Evolutionary conservation across 441 rosid genomes (phyloP).

Genomic region (Isatis lusitanica): DNA sequence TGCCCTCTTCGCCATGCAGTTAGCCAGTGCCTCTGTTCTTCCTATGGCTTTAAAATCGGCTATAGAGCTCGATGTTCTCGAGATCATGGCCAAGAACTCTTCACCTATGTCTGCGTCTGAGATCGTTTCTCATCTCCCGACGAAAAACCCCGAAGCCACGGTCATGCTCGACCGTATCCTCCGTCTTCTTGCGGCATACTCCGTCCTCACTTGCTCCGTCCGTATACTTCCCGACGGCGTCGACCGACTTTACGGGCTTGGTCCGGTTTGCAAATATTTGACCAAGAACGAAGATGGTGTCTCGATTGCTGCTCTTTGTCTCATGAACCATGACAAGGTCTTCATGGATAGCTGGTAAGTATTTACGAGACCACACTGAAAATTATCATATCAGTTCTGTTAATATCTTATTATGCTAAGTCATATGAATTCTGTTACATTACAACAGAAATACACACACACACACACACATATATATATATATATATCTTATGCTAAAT

Average conservation of each 20-base stretch:
- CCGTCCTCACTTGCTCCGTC: conserved; percentile 51
- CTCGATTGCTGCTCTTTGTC: conserved; percentile 52
- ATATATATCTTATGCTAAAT: no score
- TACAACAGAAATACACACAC: background rate
- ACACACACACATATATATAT: background rate
- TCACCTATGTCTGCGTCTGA: conserved; percentile 39
- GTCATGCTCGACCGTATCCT: conserved; percentile 67
- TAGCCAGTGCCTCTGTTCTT: conserved; percentile 62
- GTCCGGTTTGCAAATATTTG: conserved; percentile 71
- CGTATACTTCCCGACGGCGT: conserved; percentile 41
- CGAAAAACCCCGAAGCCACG: conserved; percentile 64
- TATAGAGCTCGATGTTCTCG: conserved; percentile 71
- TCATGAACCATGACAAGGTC: conserved; percentile 80
- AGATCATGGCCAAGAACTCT: conserved; percentile 60
- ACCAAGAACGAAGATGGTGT: conserved; percentile 75
- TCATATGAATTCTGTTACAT: background rate
- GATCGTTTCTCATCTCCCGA: conserved; percentile 57
- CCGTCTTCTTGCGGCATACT: conserved; percentile 62
- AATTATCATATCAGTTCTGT: background rate
- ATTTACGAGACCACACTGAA: background rate
- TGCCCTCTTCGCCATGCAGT: conserved; percentile 63
- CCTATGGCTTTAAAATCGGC: conserved; percentile 77
- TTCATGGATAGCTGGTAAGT: conserved; percentile 86
- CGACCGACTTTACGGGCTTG: conserved; percentile 61
- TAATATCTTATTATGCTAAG: background rate